A percentile compares a stretch with the other conserved stretches of the same genome.
phyloP scores from a whole-genome alignment of 2,329 filamentous ascomycete genomes.

The Myriosclerotinia curreyana region DNA sequence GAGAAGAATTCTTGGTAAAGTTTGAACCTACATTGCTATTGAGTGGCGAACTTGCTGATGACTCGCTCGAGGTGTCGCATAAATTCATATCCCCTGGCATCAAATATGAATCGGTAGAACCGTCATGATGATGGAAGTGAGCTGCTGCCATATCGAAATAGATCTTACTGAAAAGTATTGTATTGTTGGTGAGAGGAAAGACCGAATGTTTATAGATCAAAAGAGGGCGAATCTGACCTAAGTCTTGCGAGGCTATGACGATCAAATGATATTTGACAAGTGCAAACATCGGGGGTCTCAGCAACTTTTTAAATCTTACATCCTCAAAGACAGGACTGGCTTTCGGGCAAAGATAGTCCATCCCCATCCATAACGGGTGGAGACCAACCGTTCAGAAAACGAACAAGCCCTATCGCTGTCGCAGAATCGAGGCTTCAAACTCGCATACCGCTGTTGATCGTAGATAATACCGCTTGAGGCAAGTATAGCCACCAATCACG shows the following conservation, averaged over 20 bases:
- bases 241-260: neutral
- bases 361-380: slow-evolving; percentile 4
- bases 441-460: slow-evolving; percentile 28
- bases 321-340: neutral
- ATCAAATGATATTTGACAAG: slow-evolving; percentile 5
- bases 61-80: slow-evolving; percentile 39
- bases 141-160: slow-evolving; percentile 31
- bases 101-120: slow-evolving; percentile 29
- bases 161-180: neutral
- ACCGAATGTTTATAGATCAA: neutral
- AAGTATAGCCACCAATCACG: slow-evolving; percentile 30
- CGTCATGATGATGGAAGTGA: slow-evolving; percentile 28
- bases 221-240: neutral
- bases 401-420: slow-evolving; percentile 18
- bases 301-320: slow-evolving; percentile 22
- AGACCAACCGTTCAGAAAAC: slow-evolving; percentile 21
- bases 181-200: neutral
- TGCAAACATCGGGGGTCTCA: slow-evolving; percentile 1
- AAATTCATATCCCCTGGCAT: slow-evolving; percentile 33
- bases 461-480: slow-evolving; percentile 24
- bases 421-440: slow-evolving; percentile 15
- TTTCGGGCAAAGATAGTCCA: slow-evolving; percentile 21
- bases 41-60: slow-evolving; percentile 37
- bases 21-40: slow-evolving; percentile 34
- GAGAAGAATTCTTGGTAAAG: neutral